These are phyloP conservation scores for Carex scoparia DNA, from an alignment of 176 grass and related monocot genomes.

Conservation along the genomic window DNA sequence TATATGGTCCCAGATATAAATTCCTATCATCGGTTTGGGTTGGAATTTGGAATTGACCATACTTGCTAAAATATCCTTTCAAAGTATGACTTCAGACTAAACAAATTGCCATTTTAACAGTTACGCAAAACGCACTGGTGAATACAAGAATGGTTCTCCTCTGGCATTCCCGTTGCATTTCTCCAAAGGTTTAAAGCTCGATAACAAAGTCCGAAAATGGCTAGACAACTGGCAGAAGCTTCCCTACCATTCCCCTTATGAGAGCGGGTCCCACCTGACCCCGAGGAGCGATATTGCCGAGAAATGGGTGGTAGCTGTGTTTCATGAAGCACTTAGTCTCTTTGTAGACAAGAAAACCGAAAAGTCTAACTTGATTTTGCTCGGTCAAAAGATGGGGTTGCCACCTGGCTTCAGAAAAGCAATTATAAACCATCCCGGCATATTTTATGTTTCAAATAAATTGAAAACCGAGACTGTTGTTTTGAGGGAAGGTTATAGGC, in stretches of 20 bases:
- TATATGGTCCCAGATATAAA: not conserved
- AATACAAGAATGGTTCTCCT: constrained; percentile 60
- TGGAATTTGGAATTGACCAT: not conserved
- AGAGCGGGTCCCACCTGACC: constrained; percentile 52
- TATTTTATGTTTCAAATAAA: constrained; percentile 89
- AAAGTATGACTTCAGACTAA: not conserved
- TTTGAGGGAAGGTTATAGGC: constrained; percentile 64
- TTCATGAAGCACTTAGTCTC: constrained; percentile 75
- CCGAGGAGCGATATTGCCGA: constrained; percentile 66
- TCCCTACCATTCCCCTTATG: constrained; percentile 78
- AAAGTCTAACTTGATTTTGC: constrained; percentile 63
- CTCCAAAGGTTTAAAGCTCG: constrained; percentile 52
- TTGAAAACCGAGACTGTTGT: constrained; percentile 76
- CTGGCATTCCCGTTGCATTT: constrained; percentile 69
- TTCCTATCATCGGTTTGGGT: not conserved
- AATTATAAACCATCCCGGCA: constrained; percentile 66
- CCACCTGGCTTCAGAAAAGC: constrained; percentile 68
- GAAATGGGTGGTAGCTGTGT: constrained; percentile 69
- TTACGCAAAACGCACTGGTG: constrained; percentile 55
- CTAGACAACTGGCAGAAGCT: constrained; percentile 84
- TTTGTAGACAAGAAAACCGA: constrained; percentile 79
- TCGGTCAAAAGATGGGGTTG: constrained; percentile 58
- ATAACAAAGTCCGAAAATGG: constrained; percentile 85
- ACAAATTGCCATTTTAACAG: not conserved
- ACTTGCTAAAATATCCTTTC: not conserved